phyloP scores from a whole-genome alignment of 257 asterid genomes.

The Solanum paucissectum region DNA sequence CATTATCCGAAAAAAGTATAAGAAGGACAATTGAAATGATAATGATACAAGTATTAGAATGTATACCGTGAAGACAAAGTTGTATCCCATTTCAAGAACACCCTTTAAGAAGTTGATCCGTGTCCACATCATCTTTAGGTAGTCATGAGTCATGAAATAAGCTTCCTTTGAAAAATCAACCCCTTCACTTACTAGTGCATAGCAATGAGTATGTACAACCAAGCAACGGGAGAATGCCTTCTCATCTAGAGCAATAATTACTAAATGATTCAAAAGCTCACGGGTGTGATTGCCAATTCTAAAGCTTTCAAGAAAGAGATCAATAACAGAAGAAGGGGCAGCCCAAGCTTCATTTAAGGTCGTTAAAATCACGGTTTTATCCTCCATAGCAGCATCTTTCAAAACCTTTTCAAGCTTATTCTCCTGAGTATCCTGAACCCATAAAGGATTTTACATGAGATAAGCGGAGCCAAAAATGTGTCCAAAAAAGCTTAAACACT shows the following conservation, averaged over 20 bases:
- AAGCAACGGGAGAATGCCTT: constrained; percentile 29
- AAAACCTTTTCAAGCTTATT: constrained; percentile 23
- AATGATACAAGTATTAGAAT: not conserved
- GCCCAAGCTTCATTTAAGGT: constrained; percentile 50
- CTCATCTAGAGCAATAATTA: constrained; percentile 37
- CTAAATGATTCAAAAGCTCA: constrained; percentile 34
- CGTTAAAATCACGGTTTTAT: constrained; percentile 41
- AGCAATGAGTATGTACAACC: constrained; percentile 24
- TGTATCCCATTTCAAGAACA: constrained; percentile 41
- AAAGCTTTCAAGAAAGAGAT: constrained; percentile 45
- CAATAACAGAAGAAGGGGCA: constrained; percentile 27
- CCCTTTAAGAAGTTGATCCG: constrained; percentile 28
- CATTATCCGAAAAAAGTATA: not conserved
- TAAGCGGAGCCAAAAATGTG: not conserved
- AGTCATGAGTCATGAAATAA: constrained; percentile 24
- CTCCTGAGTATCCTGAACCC: constrained; percentile 21
- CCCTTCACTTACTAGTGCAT: constrained; percentile 18
- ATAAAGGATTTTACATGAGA: not conserved
- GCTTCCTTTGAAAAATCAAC: constrained; percentile 35
- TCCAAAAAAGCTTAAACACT: not conserved
- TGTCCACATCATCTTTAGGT: constrained; percentile 51
- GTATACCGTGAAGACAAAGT: constrained; percentile 41
- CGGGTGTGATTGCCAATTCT: constrained; percentile 32
- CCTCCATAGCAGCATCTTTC: constrained; percentile 31
- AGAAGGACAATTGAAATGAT: not conserved